Evolutionary conservation across 2,329 filamentous ascomycete genomes (phyloP).

Genomic region (Epichloe uncinata): DNA sequence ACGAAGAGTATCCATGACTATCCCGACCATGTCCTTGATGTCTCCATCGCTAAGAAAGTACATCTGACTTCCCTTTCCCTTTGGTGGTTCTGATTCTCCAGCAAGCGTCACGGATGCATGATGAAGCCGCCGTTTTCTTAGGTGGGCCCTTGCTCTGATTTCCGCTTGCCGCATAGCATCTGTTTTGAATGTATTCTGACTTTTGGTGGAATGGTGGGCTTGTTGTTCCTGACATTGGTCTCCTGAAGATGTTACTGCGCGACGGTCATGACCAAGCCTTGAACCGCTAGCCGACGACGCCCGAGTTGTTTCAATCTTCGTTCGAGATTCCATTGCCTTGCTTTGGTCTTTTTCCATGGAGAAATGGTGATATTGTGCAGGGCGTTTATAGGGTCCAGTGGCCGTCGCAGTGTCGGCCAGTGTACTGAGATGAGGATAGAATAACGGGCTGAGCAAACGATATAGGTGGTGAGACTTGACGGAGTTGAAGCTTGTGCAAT

Average conservation of each 20-base stretch:
- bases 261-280: not conserved
- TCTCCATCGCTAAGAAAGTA: constrained; percentile 9
- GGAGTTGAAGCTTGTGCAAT: not conserved
- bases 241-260: not conserved
- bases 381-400: not conserved
- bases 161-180: constrained; percentile 2
- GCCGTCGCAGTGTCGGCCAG: no score
- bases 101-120: not conserved
- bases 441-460: not conserved
- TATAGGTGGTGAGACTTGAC: not conserved
- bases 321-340: not conserved
- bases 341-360: not conserved
- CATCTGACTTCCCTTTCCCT: not conserved
- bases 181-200: not conserved
- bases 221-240: not conserved
- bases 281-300: not conserved
- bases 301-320: not conserved
- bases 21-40: constrained; percentile 5
- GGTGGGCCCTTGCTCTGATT: constrained; percentile 1
- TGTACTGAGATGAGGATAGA: not conserved
- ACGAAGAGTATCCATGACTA: constrained; percentile 3
- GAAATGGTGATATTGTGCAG: not conserved
- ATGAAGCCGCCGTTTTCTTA: constrained; percentile 1
- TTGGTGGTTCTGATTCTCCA: not conserved
- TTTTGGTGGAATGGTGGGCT: not conserved